A percentile compares a stretch with the other conserved stretches of the same genome.
phyloP scores from a whole-genome alignment of 495 filamentous ascomycete genomes.

The Neurospora tetrasperma region DNA sequence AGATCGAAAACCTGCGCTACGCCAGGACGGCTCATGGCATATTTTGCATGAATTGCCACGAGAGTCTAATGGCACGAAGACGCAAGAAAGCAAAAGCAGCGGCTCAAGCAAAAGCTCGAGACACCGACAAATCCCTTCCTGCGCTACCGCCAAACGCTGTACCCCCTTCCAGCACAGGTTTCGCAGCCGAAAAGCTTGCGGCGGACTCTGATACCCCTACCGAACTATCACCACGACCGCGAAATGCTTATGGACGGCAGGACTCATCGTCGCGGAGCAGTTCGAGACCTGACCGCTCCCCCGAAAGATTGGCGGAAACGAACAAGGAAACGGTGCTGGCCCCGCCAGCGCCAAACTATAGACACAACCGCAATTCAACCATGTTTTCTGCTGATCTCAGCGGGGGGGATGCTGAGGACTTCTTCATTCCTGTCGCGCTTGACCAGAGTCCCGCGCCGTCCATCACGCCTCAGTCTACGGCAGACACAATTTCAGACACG shows the following conservation, averaged over 20 bases:
- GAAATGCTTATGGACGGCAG: slow-evolving; percentile 36
- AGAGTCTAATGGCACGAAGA: slow-evolving; percentile 92
- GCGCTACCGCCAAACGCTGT: slow-evolving; percentile 74
- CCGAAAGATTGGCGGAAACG: slow-evolving; percentile 33
- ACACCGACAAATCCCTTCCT: slow-evolving; percentile 85
- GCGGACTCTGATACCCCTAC: slow-evolving; percentile 67
- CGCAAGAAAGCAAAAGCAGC: slow-evolving; percentile 74
- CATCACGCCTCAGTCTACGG: slow-evolving; percentile 48
- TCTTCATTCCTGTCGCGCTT: slow-evolving; percentile 84
- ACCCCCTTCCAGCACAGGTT: slow-evolving; percentile 38
- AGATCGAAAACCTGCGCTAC: slow-evolving; percentile 98
- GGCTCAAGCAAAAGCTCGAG: slow-evolving; percentile 47
- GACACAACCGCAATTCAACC: slow-evolving; percentile 63
- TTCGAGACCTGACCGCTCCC: slow-evolving; percentile 39
- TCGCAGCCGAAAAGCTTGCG: slow-evolving; percentile 57
- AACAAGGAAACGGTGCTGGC: slow-evolving; percentile 48
- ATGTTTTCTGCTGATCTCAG: slow-evolving; percentile 54
- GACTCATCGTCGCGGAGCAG: slow-evolving; percentile 41
- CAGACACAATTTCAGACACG: slow-evolving; percentile 32
- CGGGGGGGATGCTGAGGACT: slow-evolving; percentile 54
- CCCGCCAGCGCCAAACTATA: slow-evolving; percentile 66
- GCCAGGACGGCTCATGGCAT: slow-evolving; percentile 96
- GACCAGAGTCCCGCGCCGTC: slow-evolving; percentile 67
- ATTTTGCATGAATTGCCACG: slow-evolving; percentile 99
- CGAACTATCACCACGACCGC: slow-evolving; percentile 59